Base-by-base conservation (phyloP, 495 filamentous ascomycete genomes). In the Tetracladium setigerum region DNA sequence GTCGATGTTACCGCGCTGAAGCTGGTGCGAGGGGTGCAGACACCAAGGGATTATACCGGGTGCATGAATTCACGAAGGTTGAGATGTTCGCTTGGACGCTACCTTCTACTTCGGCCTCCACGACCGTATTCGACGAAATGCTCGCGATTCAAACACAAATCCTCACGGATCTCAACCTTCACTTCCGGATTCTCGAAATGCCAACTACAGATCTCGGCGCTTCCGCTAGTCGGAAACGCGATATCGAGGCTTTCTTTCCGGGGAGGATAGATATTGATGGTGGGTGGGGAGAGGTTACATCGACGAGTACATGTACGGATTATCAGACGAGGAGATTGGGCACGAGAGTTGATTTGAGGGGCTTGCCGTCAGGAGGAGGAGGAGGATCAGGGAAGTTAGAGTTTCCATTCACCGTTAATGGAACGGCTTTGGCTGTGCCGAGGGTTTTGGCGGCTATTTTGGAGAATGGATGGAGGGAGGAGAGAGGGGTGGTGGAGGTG, bases 31-130 rank as follows among this genome's bases (percentile, higher is more conserved):
- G 92, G 15, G 92, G 92, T 30, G 79, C 79, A 17, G 87, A 95
- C 34, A 94, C 86, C 7, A 96, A 96, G 67, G 92, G 92, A 8
- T 73, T 98, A 6, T 98, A 97, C 67, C 83, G 92, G 11, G 92
- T 98, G n/a, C 92, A 97, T 68, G 92, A 98, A 62, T 98, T 98
- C 67, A 95, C 89, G 33, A 98, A 98, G 59, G 91, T 97, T 1
- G 92, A 98, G 62, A 80, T 98, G 69, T 98, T 98, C 61, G 87
- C 81, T 0, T 98, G 91, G 91, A 79, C 79, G 5, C 37, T 67
- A 0, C 79, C 82, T 9, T 69, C 69, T 18, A 41, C 37, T 0
- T 48, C 53, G 3, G 59, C 64, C 1, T 66, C 77, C 0, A 63
- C 74, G 12, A 72, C 74, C 1, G 60, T 89, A 22, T 95, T 96